These are phyloP conservation scores for Neonectria magnoliae DNA, from an alignment of 2,329 filamentous ascomycete species.

Conservation along the genomic window DNA sequence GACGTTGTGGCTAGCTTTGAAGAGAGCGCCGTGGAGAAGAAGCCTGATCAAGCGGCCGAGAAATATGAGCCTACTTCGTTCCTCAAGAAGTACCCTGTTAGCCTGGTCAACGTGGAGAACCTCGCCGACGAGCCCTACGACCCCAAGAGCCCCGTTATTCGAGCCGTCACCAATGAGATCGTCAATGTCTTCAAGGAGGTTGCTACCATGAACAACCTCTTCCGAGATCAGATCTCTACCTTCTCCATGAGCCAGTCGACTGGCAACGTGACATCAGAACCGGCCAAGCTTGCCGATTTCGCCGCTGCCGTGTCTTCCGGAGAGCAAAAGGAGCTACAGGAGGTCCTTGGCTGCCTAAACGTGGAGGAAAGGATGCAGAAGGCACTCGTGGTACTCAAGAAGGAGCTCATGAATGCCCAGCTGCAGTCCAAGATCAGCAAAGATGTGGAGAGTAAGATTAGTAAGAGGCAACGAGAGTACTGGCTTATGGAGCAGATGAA, in stretches of 20 bases:
- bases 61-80: constrained; percentile 91
- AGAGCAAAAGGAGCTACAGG: constrained; percentile 90
- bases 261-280: constrained; percentile 94
- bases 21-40: constrained; percentile 75
- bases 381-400: constrained; percentile 91
- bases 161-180: constrained; percentile 95
- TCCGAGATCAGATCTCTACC: constrained; percentile 96
- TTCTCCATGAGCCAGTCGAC: constrained; percentile 96
- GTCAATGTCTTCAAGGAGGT: constrained; percentile 99
- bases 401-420: constrained; percentile 98
- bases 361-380: constrained; percentile 94
- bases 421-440: constrained; percentile 97
- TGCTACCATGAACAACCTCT: constrained; percentile 90
- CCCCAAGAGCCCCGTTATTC: constrained; percentile 87
- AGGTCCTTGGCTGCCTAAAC: constrained; percentile 87
- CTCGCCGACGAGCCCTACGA: constrained; percentile 89
- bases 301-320: constrained; percentile 96
- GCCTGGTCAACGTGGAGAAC: constrained; percentile 95
- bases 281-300: constrained; percentile 95
- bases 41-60: constrained; percentile 58
- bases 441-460: constrained; percentile 97
- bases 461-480: constrained; percentile 96
- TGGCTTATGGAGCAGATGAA: constrained; percentile 99
- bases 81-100: constrained; percentile 89
- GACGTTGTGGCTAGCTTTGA: constrained; percentile 98